A percentile compares a stretch with the other conserved stretches of the same genome.
phyloP scores from a whole-genome alignment of 2,329 filamentous ascomycete species.

The Aspergillus persii region DNA sequence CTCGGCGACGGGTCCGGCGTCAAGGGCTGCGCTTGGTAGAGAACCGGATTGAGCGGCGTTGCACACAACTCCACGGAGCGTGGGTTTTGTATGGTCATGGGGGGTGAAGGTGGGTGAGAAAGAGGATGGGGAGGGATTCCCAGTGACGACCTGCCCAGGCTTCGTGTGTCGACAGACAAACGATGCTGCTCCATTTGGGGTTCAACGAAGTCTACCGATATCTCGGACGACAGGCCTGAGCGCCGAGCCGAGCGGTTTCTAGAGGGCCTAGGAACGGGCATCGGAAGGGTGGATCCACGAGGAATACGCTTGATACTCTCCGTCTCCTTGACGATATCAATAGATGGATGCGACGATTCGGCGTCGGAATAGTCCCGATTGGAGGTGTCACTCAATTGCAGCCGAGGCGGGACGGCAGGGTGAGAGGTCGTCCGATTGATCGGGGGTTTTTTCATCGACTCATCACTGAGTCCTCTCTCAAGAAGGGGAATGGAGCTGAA shows the following conservation, averaged over 20 bases:
- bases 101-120: constrained; percentile 47
- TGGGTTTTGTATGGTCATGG: constrained; percentile 43
- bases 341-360: constrained; percentile 48
- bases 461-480: constrained; percentile 58
- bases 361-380: constrained; percentile 28
- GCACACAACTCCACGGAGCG: constrained; percentile 33
- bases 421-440: constrained; percentile 15
- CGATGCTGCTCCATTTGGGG: constrained; percentile 26
- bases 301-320: constrained; percentile 52
- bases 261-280: constrained; percentile 21
- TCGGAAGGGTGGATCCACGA: constrained; percentile 43
- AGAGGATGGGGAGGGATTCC: constrained; percentile 46
- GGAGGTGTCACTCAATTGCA: constrained; percentile 27
- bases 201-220: constrained; percentile 53
- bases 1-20: constrained; percentile 46
- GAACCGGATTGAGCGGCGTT: constrained; percentile 30
- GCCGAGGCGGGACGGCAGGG: constrained; percentile 21
- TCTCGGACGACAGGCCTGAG: constrained; percentile 53
- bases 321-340: constrained; percentile 52
- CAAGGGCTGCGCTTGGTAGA: constrained; percentile 36
- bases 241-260: constrained; percentile 51
- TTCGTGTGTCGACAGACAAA: constrained; percentile 33
- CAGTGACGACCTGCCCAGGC: constrained; percentile 36
- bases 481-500: constrained; percentile 76
- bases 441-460: constrained; percentile 50